Percentiles rank a stretch among this genome's conserved stretches.
Conservation (phyloP, 345 rosid species). For the Cardamine occulta region DNA sequence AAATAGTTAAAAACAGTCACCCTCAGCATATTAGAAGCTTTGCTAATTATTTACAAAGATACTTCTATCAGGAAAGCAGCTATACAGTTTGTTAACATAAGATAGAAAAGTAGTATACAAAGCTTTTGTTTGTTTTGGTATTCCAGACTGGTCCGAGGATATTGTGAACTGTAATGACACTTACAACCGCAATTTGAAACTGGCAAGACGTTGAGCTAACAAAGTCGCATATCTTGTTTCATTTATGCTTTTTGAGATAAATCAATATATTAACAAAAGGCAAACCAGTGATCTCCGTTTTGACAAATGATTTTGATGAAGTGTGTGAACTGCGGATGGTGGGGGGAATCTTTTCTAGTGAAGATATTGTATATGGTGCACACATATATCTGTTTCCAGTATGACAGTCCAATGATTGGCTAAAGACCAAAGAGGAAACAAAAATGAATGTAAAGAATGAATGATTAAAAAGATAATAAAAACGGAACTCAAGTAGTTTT, state of each 20-base stretch:
- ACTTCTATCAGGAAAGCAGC: background rate
- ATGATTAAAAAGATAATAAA: too few relatives aligned
- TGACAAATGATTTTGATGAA: too few relatives aligned
- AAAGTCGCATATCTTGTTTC: slow-evolving; percentile 6
- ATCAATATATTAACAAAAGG: too few relatives aligned
- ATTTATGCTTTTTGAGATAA: too few relatives aligned
- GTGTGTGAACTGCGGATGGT: too few relatives aligned
- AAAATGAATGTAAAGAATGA: background rate
- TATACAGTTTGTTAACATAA: slow-evolving; percentile 20
- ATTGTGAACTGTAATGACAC: slow-evolving; percentile 4
- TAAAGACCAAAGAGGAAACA: slow-evolving; percentile 43
- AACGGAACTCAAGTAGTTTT: too few relatives aligned
- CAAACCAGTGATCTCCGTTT: too few relatives aligned
- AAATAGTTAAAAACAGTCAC: background rate
- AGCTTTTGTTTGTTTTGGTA: slow-evolving; percentile 25
- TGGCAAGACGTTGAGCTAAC: slow-evolving; percentile 19
- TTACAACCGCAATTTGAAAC: slow-evolving; percentile 21
- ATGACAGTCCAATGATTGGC: slow-evolving; percentile 94
- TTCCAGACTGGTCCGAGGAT: background rate
- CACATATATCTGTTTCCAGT: slow-evolving; percentile 82
- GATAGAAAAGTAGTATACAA: slow-evolving; percentile 29
- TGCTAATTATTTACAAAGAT: background rate
- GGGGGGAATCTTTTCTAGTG: too few relatives aligned
- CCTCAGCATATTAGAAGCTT: too few relatives aligned
- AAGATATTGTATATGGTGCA: slow-evolving; percentile 73